Conservation (phyloP, 2,329 filamentous ascomycete species). For the Calonectria henricotiae region DNA sequence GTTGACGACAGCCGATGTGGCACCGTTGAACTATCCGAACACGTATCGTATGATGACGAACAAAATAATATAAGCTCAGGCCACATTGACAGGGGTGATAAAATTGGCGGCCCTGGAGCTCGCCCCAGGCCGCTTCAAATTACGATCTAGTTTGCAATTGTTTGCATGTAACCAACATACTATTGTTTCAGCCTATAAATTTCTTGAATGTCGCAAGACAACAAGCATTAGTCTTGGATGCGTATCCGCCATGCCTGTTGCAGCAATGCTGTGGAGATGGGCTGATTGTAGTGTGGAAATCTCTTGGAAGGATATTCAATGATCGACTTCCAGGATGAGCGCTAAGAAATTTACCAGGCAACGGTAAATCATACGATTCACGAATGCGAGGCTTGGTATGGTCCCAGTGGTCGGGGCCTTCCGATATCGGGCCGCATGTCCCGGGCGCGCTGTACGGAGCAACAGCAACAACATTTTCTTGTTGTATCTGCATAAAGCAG, state of each 20-base stretch:
- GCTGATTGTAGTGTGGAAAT: not conserved
- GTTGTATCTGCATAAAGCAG: no score
- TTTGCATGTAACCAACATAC: not conserved
- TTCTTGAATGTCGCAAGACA: not conserved
- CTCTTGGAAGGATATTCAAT: not conserved
- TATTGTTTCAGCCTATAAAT: not conserved
- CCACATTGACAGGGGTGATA: not conserved
- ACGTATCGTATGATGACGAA: conserved; percentile 7
- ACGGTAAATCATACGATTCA: not conserved
- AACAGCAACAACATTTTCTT: no score
- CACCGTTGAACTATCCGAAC: not conserved
- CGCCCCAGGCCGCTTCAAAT: not conserved
- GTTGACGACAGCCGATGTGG: conserved; percentile 12
- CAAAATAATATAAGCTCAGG: not conserved
- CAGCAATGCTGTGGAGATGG: not conserved
- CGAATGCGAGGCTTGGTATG: not conserved
- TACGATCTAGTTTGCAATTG: not conserved
- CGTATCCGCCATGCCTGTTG: not conserved
- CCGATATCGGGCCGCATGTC: not conserved
- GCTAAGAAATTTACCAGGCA: not conserved
- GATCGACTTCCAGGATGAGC: not conserved
- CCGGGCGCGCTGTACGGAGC: not conserved
- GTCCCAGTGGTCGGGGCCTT: not conserved
- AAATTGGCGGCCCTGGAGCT: conserved; percentile 2
- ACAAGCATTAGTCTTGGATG: not conserved